Percentiles rank a stretch among this genome's conserved stretches.
phyloP scores from a whole-genome alignment of 108 stramenopile genomes.

The Pinguiococcus pyrenoidosus region DNA sequence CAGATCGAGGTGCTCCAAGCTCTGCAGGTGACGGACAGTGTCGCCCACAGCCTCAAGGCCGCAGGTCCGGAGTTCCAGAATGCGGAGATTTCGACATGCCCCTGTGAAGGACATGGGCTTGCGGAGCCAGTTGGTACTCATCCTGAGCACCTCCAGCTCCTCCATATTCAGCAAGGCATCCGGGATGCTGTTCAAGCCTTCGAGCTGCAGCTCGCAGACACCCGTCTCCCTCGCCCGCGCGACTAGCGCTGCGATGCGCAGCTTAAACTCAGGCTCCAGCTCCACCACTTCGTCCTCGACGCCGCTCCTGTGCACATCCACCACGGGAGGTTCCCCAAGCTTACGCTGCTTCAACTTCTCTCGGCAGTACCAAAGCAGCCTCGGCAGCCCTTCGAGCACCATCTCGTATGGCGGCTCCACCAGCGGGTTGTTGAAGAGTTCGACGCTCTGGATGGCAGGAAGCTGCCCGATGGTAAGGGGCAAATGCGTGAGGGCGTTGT shows the following conservation, averaged over 20 bases:
- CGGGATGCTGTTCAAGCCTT: slow-evolving; percentile 4
- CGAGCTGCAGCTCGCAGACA: slow-evolving; percentile 11
- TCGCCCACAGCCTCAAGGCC: neutral
- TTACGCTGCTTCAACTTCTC: slow-evolving; percentile 1
- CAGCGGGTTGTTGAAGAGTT: slow-evolving; percentile 17
- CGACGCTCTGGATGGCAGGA: neutral
- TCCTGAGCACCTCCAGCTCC: too few relatives aligned
- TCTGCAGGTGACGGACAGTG: slow-evolving; percentile 8
- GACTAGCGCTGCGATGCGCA: neutral
- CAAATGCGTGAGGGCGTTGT: slow-evolving; percentile 13
- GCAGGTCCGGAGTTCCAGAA: slow-evolving; percentile 8
- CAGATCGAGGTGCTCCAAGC: slow-evolving; percentile 21
- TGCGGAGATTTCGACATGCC: slow-evolving; percentile 1
- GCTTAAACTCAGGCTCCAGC: slow-evolving; percentile 13
- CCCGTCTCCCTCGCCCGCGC: slow-evolving; percentile 1
- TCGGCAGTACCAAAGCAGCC: slow-evolving; percentile 14
- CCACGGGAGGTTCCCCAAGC: slow-evolving; percentile 4
- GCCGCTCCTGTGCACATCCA: slow-evolving; percentile 12
- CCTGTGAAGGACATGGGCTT: too few relatives aligned
- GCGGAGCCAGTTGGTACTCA: too few relatives aligned
- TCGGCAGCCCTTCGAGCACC: slow-evolving; percentile 7
- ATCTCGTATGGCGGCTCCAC: slow-evolving; percentile 15
- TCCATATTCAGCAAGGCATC: neutral
- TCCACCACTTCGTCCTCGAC: slow-evolving; percentile 15
- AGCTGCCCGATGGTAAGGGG: slow-evolving; percentile 9